phyloP scores from a whole-genome alignment of 495 filamentous ascomycete genomes.

The Aspergillus coremiiformis region DNA sequence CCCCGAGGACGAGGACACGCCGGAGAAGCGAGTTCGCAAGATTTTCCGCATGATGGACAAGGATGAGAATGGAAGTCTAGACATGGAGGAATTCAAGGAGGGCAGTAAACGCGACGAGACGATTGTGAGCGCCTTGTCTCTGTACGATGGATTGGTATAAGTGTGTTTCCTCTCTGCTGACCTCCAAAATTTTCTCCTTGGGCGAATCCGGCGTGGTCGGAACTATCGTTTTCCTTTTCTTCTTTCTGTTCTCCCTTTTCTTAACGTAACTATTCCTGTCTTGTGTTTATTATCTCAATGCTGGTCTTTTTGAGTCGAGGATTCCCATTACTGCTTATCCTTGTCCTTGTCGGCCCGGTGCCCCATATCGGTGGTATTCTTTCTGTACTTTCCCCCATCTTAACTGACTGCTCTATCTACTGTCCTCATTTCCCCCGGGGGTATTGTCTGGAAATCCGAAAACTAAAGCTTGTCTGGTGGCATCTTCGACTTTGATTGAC shows the following conservation, averaged over 20 bases:
- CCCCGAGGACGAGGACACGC: constrained; percentile 96
- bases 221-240: constrained; percentile 4
- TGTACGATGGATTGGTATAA: constrained; percentile 93
- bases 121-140: constrained; percentile 92
- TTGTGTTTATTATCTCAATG: background rate
- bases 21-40: constrained; percentile 94
- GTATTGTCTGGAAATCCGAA: background rate
- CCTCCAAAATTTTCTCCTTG: background rate
- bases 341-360: background rate
- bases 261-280: background rate
- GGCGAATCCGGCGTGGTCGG: constrained; percentile 27
- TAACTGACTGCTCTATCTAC: background rate
- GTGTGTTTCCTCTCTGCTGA: background rate
- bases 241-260: background rate
- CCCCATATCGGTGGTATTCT: background rate
- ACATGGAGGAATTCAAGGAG: constrained; percentile 97
- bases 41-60: constrained; percentile 99
- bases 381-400: background rate
- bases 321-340: constrained; percentile 2
- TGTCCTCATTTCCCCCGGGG: background rate
- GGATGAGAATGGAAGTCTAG: constrained; percentile 89
- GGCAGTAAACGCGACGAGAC: constrained; percentile 97
- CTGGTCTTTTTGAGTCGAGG: constrained; percentile 5
- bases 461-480: background rate
- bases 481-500: background rate